phyloP scores from a whole-genome alignment of 306 rosid genomes.

The Vigna angularis region DNA sequence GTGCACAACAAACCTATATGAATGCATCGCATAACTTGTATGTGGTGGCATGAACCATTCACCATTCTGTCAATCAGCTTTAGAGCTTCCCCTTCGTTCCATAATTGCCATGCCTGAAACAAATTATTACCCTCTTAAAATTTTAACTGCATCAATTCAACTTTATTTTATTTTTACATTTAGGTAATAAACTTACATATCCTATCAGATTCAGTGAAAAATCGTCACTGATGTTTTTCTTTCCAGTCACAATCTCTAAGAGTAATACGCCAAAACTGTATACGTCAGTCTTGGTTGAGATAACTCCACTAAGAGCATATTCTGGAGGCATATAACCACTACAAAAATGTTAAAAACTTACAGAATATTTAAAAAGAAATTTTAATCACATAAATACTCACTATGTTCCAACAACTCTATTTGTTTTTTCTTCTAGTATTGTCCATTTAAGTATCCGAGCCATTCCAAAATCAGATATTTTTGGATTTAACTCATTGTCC shows the following conservation, averaged over 20 bases:
- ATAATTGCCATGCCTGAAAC: conserved; percentile 16
- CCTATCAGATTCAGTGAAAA: not conserved
- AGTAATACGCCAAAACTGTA: not conserved
- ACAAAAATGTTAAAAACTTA: not conserved
- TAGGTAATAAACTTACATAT: not conserved
- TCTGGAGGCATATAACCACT: conserved; percentile 21
- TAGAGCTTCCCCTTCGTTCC: not conserved
- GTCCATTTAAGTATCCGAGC: not conserved
- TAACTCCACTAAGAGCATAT: not conserved
- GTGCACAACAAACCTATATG: not conserved
- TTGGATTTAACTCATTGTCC: not conserved
- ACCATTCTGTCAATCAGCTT: not conserved
- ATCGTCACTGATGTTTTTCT: not conserved
- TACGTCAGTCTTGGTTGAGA: not conserved
- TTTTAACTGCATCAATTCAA: not conserved
- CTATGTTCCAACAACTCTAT: not conserved
- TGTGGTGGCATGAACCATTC: not conserved
- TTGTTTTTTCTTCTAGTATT: not conserved
- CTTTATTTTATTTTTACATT: no score
- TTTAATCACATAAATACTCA: not conserved
- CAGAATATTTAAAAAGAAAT: no score
- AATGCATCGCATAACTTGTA: not conserved
- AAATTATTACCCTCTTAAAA: not conserved
- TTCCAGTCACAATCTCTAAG: not conserved
- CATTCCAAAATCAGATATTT: conserved; percentile 11